A percentile compares a stretch with the other conserved stretches of the same genome.
Conservation (phyloP, 148 eudicot genomes). For the Bassia scoparia region DNA sequence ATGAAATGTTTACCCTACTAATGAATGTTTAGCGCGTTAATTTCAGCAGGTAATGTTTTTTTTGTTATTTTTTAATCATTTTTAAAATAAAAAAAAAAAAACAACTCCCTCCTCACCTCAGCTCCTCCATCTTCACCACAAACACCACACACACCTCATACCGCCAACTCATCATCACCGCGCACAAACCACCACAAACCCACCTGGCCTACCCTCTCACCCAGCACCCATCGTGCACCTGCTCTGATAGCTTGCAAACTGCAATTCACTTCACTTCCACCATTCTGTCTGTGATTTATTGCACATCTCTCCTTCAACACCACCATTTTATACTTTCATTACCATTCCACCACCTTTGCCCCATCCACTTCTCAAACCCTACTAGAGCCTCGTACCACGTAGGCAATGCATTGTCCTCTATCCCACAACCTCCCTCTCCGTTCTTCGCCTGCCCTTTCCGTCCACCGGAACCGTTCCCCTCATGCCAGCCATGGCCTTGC, state of each 20-base stretch:
- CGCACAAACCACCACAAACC: too few species aligned
- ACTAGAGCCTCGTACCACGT: slow-evolving; percentile 36
- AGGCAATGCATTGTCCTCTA: slow-evolving; percentile 23
- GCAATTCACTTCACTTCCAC: slow-evolving; percentile 66
- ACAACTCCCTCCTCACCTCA: too few species aligned
- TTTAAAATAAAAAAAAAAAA: too few species aligned
- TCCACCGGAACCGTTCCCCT: slow-evolving; percentile 21
- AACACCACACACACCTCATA: too few species aligned
- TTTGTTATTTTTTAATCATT: too few species aligned
- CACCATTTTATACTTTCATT: slow-evolving; percentile 23
- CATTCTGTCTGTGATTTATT: slow-evolving; percentile 26
- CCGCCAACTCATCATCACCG: too few species aligned
- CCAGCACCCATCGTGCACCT: too few species aligned
- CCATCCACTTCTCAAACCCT: slow-evolving; percentile 69
- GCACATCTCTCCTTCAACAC: slow-evolving; percentile 28
- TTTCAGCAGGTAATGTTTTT: too few species aligned
- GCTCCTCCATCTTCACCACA: too few species aligned
- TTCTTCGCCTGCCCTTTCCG: slow-evolving; percentile 31
- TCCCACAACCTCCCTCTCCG: slow-evolving; percentile 25
- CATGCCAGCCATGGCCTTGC: slow-evolving; percentile 48
- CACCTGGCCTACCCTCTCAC: too few species aligned
- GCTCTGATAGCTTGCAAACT: slow-evolving; percentile 79
- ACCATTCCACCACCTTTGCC: slow-evolving; percentile 36
- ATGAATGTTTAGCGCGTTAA: too few species aligned
- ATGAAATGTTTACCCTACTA: too few species aligned